These are phyloP conservation scores for Chenopodium album DNA, from an alignment of 148 eudicot genomes.

Conservation along the genomic window DNA sequence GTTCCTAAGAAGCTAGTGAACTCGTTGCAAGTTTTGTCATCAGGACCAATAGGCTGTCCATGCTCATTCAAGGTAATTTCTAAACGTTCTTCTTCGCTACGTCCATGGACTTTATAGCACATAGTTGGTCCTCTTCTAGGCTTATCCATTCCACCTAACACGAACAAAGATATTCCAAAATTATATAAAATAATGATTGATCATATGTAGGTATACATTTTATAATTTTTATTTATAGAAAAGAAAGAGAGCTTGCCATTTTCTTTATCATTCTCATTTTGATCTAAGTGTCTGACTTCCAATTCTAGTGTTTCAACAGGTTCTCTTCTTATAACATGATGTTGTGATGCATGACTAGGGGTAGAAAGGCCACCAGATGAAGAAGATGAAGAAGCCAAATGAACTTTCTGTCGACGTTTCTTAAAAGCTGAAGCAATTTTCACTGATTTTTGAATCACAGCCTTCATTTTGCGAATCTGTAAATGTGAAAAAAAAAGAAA, in stretches of 20 bases:
- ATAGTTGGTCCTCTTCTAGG: conserved; percentile 6
- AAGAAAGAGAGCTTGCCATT: neutral
- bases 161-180: neutral
- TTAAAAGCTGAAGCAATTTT: neutral
- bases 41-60: conserved; percentile 5
- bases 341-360: neutral
- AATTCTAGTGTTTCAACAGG: neutral
- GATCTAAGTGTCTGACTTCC: neutral
- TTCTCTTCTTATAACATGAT: neutral
- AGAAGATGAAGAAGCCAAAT: too few relatives aligned
- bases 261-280: neutral
- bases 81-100: conserved; percentile 17
- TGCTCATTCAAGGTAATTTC: neutral
- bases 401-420: neutral
- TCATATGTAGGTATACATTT: neutral
- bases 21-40: neutral
- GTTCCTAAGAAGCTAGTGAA: conserved; percentile 17
- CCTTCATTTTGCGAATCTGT: neutral
- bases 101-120: conserved; percentile 11
- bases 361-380: neutral
- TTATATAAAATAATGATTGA: too few relatives aligned
- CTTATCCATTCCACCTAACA: neutral
- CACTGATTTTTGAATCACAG: neutral
- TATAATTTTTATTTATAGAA: neutral
- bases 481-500: neutral